Percentiles rank a stretch among this genome's conserved stretches.
phyloP scores from a whole-genome alignment of 2,329 filamentous ascomycete species.

The Colletotrichum aenigma region DNA sequence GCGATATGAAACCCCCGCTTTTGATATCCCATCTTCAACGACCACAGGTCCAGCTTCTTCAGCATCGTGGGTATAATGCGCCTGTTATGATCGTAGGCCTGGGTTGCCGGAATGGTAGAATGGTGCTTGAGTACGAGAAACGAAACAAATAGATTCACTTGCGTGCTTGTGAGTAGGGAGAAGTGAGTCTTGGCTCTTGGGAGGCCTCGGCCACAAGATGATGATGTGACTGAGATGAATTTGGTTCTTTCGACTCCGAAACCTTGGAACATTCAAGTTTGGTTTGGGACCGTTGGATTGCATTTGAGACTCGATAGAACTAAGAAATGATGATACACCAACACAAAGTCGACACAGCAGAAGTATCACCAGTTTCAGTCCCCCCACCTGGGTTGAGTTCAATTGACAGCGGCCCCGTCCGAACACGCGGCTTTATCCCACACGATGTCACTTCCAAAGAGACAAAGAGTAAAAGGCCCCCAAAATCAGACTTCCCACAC shows the following conservation, averaged over 20 bases:
- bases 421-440: background rate
- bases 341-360: background rate
- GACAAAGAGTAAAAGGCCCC: background rate
- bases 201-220: background rate
- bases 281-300: background rate
- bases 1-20: background rate
- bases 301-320: background rate
- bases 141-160: background rate
- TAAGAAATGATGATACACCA: background rate
- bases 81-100: background rate
- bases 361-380: fast-evolving
- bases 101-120: background rate
- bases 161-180: background rate
- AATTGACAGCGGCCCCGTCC: background rate
- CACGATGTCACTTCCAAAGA: background rate
- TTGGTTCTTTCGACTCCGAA: background rate
- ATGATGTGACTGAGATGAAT: fast-evolving
- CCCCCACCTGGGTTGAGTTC: background rate
- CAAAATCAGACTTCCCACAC: background rate
- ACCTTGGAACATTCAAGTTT: background rate
- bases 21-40: background rate
- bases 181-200: background rate
- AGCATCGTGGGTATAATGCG: background rate
- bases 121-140: background rate
- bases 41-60: background rate